A percentile compares a stretch with the other conserved stretches of the same genome.
These are phyloP conservation scores for Chrysochromulina parva DNA, from an alignment of 78 protist genomes.

Conservation along the genomic window DNA sequence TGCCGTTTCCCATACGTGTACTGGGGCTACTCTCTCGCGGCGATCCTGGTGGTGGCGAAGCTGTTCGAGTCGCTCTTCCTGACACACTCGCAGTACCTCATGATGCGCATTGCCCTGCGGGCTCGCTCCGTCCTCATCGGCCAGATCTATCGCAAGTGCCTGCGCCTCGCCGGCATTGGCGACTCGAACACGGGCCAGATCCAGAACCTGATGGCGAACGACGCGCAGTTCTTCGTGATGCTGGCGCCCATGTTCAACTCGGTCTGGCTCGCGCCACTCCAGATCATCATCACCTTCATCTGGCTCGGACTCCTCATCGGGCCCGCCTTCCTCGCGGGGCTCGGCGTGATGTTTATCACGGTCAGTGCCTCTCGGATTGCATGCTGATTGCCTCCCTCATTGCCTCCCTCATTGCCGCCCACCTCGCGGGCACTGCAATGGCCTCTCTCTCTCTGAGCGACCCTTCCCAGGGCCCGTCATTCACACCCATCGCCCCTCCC, in stretches of 20 bases:
- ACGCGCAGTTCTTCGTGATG: conserved; percentile 67
- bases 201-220: conserved; percentile 77
- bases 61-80: background rate
- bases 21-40: background rate
- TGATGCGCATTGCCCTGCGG: background rate
- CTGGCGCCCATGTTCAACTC: conserved; percentile 63
- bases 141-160: background rate
- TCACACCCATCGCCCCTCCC: too few relatives aligned
- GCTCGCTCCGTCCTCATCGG: background rate
- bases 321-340: conserved; percentile 54
- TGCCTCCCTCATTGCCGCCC: too few relatives aligned
- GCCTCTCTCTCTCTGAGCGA: too few relatives aligned
- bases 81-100: background rate
- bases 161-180: background rate
- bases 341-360: conserved; percentile 59
- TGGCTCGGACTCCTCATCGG: conserved; percentile 57
- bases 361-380: too few relatives aligned
- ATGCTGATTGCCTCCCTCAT: too few relatives aligned
- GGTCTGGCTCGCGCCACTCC: conserved; percentile 60
- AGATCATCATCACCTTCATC: conserved; percentile 55
- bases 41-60: background rate
- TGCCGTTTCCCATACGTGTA: background rate
- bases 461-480: too few relatives aligned
- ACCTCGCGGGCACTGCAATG: too few relatives aligned
- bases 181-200: conserved; percentile 61